Conservation (phyloP, 352 stramenopile genomes). For the Globisporangium cylindrosporum region DNA sequence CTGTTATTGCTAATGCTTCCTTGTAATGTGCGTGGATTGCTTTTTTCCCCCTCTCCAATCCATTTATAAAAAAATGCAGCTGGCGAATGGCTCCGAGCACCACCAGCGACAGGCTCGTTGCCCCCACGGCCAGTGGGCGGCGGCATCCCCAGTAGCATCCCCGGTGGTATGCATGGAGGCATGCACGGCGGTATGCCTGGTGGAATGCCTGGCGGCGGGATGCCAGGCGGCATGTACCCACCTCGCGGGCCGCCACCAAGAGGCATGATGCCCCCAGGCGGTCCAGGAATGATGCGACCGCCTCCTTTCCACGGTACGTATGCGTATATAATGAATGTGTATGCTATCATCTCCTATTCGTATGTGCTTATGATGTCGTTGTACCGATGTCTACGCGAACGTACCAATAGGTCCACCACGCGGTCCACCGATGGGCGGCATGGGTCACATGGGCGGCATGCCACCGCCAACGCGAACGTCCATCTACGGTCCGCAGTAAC, state of each 20-base stretch:
- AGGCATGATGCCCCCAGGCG: constrained; percentile 67
- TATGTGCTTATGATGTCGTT: neutral
- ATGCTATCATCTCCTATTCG: neutral
- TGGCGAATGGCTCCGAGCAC: constrained; percentile 67
- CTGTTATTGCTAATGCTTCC: neutral
- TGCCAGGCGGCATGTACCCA: constrained; percentile 52
- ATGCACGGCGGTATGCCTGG: constrained; percentile 28
- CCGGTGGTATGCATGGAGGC: neutral
- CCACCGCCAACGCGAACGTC: constrained; percentile 47
- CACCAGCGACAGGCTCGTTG: constrained; percentile 34
- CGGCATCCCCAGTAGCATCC: constrained; percentile 3
- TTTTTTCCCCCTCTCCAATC: neutral
- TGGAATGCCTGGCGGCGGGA: constrained; percentile 17
- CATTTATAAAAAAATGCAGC: constrained; percentile 27
- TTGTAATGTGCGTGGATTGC: neutral
- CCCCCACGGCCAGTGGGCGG: constrained; percentile 36
- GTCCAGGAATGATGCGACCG: constrained; percentile 59
- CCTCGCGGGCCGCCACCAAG: constrained; percentile 60
- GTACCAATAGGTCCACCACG: constrained; percentile 40
- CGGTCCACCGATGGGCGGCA: constrained; percentile 30
- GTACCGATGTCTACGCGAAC: neutral
- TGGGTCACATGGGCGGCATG: constrained; percentile 33
- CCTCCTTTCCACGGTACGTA: constrained; percentile 60
- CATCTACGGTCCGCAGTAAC: constrained; percentile 72
- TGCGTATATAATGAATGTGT: neutral